These are phyloP conservation scores for Coniochaeta sp. DNA, from an alignment of 2,329 filamentous ascomycete genomes.

Conservation along the genomic window DNA sequence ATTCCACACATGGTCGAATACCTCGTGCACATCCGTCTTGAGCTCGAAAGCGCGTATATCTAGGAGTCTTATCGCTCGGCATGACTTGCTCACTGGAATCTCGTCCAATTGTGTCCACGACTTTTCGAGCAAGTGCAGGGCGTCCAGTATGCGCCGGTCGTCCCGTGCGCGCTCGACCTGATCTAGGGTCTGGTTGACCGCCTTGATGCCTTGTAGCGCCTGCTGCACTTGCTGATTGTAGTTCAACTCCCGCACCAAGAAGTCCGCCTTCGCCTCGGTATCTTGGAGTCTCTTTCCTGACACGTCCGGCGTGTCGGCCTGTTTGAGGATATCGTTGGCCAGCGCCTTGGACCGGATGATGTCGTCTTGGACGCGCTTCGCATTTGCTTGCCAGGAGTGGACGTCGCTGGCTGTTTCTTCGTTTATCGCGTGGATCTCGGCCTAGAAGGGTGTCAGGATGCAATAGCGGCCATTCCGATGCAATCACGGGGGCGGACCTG, in stretches of 20 bases:
- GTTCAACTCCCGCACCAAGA: conserved; percentile 48
- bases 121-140: conserved; percentile 47
- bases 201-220: conserved; percentile 42
- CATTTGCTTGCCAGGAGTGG: conserved; percentile 78
- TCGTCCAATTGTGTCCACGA: conserved; percentile 50
- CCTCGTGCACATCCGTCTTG: conserved; percentile 57
- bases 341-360: conserved; percentile 73
- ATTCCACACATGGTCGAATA: conserved; percentile 65
- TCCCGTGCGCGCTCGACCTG: conserved; percentile 51
- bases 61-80: conserved; percentile 58
- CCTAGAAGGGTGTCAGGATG: conserved; percentile 27
- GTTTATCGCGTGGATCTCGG: conserved; percentile 70
- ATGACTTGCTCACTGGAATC: conserved; percentile 54
- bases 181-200: conserved; percentile 54
- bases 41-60: conserved; percentile 59
- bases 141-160: conserved; percentile 49
- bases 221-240: conserved; percentile 51
- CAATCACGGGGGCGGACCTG: conserved; percentile 26
- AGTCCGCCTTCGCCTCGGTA: conserved; percentile 46
- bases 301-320: conserved; percentile 58
- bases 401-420: conserved; percentile 71
- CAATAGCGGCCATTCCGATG: conserved; percentile 4
- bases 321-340: conserved; percentile 72
- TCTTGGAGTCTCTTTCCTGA: conserved; percentile 46
- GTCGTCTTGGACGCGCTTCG: conserved; percentile 77